Base-by-base conservation (phyloP, 78 protist genomes). In the Dictyostelium discoideum region DNA sequence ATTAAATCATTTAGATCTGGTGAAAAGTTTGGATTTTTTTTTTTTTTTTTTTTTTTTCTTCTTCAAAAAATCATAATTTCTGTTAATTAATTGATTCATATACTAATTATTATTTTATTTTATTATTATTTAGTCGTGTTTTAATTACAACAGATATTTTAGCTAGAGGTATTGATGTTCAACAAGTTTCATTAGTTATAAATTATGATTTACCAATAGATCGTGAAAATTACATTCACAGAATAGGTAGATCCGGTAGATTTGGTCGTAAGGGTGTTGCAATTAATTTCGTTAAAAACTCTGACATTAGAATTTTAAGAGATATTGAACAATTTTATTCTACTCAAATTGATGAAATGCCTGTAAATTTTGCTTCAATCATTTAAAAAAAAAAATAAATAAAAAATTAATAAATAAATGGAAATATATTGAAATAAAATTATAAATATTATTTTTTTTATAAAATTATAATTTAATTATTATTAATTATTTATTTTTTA, bases 141-240 rank as follows among this genome's bases (percentile, higher is more conserved):
- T 93, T 99, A 40, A 98, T 99, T 92, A 97, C 99, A 60, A 99
- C 99, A 63, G 99, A 99, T 96, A 94, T 99, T 42, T 98, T 98
- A 96, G 98, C 99, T 2, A 95, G 99, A 20, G 99, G 99, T 54
- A 87, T 98, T 46, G 99, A 98, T 82, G 98, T 98, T 32, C 85
- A 79, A 48, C 98, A 97, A 42, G 98, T 98, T 77, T 97, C 98
- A 7, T 97, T 99, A 39, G 99, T 99, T 37, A 97, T 99, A 85
- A 97, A 97, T 96, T 99, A 98, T 94, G 99, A 99, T 93, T 94
- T 99, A n/a, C 93, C 97, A 57, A 57, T 60, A 3, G 87, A 95
- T 85, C 92, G 97, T 86, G 97, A 96, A 84, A 85, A 92, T 24
- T 96, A 96, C 83, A 89, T 96, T 65, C 97, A 96, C 11, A 29